Evolutionary conservation across 2,329 filamentous ascomycete species (phyloP).

Genomic region (Sporothrix pallida): DNA sequence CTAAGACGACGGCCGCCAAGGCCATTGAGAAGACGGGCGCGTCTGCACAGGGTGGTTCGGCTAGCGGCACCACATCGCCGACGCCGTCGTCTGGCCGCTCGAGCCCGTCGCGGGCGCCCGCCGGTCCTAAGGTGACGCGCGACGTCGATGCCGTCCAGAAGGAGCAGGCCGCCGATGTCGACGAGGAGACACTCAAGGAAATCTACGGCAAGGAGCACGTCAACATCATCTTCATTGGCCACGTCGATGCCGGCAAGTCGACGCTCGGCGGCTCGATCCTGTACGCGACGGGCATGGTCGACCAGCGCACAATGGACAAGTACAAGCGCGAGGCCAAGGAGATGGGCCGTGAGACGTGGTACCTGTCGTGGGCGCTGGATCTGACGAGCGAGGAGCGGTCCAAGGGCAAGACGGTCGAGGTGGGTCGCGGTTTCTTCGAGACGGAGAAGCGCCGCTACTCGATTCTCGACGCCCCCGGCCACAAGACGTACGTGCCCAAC

Average conservation of each 20-base stretch:
- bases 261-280: constrained; percentile 93
- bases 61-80: constrained; percentile 77
- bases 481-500: constrained; percentile 97
- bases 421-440: constrained; percentile 94
- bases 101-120: constrained; percentile 68
- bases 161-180: constrained; percentile 77
- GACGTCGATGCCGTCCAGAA: constrained; percentile 84
- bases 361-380: constrained; percentile 97
- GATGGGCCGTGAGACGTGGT: constrained; percentile 96
- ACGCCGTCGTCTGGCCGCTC: constrained; percentile 82
- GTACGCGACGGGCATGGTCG: constrained; percentile 97
- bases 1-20: constrained; percentile 85
- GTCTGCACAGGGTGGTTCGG: constrained; percentile 55
- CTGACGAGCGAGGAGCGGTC: constrained; percentile 93
- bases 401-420: constrained; percentile 98
- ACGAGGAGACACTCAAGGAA: constrained; percentile 78
- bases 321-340: constrained; percentile 98
- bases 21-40: constrained; percentile 91
- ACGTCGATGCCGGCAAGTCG: constrained; percentile 98
- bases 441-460: constrained; percentile 96
- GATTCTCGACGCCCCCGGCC: constrained; percentile 93
- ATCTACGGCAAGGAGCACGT: constrained; percentile 93
- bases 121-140: constrained; percentile 59
- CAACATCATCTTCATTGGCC: constrained; percentile 94
- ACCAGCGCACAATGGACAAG: constrained; percentile 97